These are phyloP conservation scores for Populus davidiana DNA, from an alignment of 345 rosid species.

Conservation along the genomic window DNA sequence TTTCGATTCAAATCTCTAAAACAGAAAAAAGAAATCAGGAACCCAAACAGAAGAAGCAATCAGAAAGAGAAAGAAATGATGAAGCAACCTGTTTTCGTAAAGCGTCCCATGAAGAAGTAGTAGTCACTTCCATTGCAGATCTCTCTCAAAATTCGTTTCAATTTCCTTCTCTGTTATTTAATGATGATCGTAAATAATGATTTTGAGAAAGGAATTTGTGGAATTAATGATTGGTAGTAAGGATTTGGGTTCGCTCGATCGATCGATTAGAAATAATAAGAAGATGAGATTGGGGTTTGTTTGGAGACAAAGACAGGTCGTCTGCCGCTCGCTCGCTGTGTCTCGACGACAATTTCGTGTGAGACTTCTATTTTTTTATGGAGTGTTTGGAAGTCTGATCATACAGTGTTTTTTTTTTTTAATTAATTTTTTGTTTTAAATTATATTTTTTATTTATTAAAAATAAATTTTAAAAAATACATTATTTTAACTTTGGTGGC, in stretches of 20 bases:
- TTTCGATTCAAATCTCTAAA: not conserved
- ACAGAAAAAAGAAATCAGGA: not conserved
- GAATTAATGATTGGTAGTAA: not conserved
- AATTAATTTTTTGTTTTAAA: too few species aligned
- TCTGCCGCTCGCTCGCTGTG: not conserved
- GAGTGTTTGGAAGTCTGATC: too few species aligned
- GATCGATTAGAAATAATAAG: not conserved
- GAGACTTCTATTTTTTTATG: not conserved
- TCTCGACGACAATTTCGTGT: not conserved
- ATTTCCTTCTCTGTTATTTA: not conserved
- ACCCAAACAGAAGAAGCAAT: not conserved
- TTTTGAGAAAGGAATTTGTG: not conserved
- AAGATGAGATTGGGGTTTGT: not conserved
- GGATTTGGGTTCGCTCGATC: not conserved
- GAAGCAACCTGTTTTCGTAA: constrained; percentile 72
- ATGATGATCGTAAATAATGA: not conserved
- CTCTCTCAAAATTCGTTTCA: not conserved
- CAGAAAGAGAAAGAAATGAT: not conserved
- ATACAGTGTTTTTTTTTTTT: too few species aligned
- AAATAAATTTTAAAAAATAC: too few species aligned
- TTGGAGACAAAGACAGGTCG: not conserved
- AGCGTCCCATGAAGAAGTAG: constrained; percentile 87
- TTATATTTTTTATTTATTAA: too few species aligned
- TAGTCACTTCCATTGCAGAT: constrained; percentile 63
- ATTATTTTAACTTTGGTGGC: too few species aligned